Evolutionary conservation across 495 filamentous ascomycete species (phyloP), one percentile per base, ranked within the genome.

Genomic region (Letharia lupina): DNA sequence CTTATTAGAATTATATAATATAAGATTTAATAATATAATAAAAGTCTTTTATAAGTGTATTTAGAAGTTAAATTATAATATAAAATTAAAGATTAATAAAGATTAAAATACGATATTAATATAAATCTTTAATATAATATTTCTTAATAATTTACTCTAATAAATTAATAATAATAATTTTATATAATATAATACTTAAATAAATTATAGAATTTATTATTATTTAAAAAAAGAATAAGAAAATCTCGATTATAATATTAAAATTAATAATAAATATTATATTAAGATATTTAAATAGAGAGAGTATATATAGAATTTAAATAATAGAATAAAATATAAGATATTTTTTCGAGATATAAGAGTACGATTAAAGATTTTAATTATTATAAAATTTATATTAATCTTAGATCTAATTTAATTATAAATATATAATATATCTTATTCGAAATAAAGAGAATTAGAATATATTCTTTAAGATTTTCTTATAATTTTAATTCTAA

Each of bases 1-100:
- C 41, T 44, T 37, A 39, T 65, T 50, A 60, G n/a, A 28, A 37
- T 39, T 31, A 20, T 65, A 65, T 65, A 65, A 33, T 42, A 33
- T 45, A 60, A 59, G 59, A 31, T 3, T 65, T 57, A 58, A 57
- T 59, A 59, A 65, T 58, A 58, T 65, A 57, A 23, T 65, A 65
- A 59, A 59, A 60, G 15, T 20, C 10, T 45, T 65, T 44, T 40
- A 35, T 65, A 65, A 59, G 60, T 20, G 23, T 58, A 65, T 65
- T 39, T 45, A 65, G 23, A 35, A 65, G 2, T 59, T 65, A 23
- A 6, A 65, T 58, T 23, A 18, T 58, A 41, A 7, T 59, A 4
- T 59, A n/a, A 31, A 65, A 35, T n/a, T 65, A 15, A 44, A 58
- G 37, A 65, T 65, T 42, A 60, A 65, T 65, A 40, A 40, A 40